These are phyloP conservation scores for Aspergillus oerlinghausenensis DNA, from an alignment of 2,329 filamentous ascomycete species.

Conservation along the genomic window DNA sequence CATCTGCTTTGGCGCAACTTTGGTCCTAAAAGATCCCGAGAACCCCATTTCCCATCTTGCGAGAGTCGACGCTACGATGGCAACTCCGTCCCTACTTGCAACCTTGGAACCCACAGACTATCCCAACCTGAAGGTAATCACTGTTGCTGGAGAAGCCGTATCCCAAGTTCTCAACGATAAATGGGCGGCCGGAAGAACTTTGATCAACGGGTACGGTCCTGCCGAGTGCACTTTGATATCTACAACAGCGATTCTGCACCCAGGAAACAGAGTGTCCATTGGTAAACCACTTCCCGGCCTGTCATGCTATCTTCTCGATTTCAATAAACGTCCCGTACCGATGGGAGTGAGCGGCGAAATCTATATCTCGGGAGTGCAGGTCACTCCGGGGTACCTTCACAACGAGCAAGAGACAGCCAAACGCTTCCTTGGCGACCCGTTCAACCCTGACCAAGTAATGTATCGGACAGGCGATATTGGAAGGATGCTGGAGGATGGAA, in stretches of 20 bases:
- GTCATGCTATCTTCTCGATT: background rate
- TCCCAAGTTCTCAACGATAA: background rate
- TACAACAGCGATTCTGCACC: background rate
- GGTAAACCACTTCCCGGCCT: background rate
- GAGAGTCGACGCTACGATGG: background rate
- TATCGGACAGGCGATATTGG: background rate
- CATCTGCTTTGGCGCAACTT: constrained; percentile 28
- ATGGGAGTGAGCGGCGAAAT: background rate
- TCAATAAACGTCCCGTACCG: background rate
- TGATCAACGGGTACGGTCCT: background rate
- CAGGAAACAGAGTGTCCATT: background rate
- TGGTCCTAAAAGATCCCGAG: constrained; percentile 2
- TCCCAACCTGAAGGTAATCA: background rate
- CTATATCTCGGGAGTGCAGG: background rate
- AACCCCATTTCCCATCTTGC: background rate
- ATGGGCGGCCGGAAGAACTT: background rate
- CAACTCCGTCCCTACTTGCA: background rate
- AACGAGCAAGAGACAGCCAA: constrained; percentile 11
- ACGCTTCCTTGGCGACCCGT: background rate
- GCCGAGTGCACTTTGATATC: background rate
- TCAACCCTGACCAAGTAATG: background rate
- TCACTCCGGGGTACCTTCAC: background rate
- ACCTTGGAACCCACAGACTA: background rate
- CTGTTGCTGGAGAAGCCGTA: background rate
- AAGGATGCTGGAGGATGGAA: background rate